Evolutionary conservation across 78 protist genomes (phyloP).

Genomic region (Isochrysis galbana): DNA sequence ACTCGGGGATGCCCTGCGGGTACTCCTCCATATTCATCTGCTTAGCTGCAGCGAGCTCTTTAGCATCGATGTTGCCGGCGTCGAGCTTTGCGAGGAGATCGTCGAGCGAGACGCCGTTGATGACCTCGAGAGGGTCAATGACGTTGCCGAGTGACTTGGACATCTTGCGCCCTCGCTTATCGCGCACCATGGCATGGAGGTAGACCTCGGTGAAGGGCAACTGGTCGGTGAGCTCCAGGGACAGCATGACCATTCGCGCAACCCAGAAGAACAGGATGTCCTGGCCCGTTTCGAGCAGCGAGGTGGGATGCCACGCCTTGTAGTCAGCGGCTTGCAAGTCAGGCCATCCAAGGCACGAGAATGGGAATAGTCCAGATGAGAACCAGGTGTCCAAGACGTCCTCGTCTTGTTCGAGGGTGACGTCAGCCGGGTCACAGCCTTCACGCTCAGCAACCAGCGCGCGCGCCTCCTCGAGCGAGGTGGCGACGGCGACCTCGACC

Average conservation of each 20-base stretch:
- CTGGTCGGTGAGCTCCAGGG: slow-evolving; percentile 50
- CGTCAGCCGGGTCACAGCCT: slow-evolving; percentile 22
- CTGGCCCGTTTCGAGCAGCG: slow-evolving; percentile 98
- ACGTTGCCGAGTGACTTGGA: slow-evolving; percentile 95
- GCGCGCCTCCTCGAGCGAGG: slow-evolving; percentile 66
- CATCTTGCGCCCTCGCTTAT: slow-evolving; percentile 96
- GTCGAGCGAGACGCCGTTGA: slow-evolving; percentile 79
- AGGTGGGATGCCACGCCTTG: slow-evolving; percentile 83
- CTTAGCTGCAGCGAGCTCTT: slow-evolving; percentile 67
- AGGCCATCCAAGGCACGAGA: slow-evolving; percentile 97
- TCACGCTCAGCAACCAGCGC: slow-evolving; percentile 60
- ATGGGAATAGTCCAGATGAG: slow-evolving; percentile 97
- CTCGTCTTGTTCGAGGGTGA: slow-evolving; percentile 83
- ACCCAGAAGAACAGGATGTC: slow-evolving; percentile 99
- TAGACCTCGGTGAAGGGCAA: slow-evolving; percentile 57
- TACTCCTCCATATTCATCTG: slow-evolving; percentile 73
- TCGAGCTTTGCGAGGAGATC: slow-evolving; percentile 60
- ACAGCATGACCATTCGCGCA: slow-evolving; percentile 99
- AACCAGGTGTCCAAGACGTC: slow-evolving; percentile 99
- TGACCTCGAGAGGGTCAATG: slow-evolving; percentile 95
- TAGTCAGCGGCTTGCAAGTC: slow-evolving; percentile 33
- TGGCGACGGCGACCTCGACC: slow-evolving; percentile 45
- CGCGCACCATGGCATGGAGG: slow-evolving; percentile 83
- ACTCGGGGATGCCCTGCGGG: slow-evolving; percentile 91
- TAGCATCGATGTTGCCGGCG: slow-evolving; percentile 80